Conservation (phyloP, 305 asterid species). For the Fraxinus ornus region DNA sequence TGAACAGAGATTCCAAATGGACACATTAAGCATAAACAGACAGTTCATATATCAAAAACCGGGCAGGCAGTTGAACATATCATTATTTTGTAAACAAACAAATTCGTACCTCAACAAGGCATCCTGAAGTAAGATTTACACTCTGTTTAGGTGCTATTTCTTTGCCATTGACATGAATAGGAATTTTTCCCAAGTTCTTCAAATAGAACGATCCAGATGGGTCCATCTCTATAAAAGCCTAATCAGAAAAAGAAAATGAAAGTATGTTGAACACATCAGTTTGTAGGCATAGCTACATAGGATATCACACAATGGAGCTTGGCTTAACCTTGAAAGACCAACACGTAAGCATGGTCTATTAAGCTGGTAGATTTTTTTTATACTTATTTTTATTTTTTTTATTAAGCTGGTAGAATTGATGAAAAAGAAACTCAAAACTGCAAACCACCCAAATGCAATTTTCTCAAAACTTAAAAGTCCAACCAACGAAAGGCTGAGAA, state of each 20-base stretch:
- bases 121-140: slow-evolving; percentile 48
- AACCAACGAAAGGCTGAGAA: background rate
- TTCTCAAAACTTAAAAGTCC: background rate
- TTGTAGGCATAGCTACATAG: background rate
- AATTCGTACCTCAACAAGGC: slow-evolving; percentile 64
- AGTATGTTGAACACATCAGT: background rate
- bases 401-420: background rate
- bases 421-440: background rate
- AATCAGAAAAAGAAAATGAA: slow-evolving; percentile 14
- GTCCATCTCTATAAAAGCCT: slow-evolving; percentile 72
- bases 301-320: background rate
- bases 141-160: slow-evolving; percentile 41
- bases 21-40: background rate
- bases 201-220: slow-evolving; percentile 52
- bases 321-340: slow-evolving; percentile 4
- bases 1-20: background rate
- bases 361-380: background rate
- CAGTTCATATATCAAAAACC: background rate
- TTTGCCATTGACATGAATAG: slow-evolving; percentile 58
- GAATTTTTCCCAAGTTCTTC: slow-evolving; percentile 57
- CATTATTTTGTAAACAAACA: background rate
- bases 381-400: background rate
- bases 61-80: background rate
- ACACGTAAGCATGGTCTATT: background rate
- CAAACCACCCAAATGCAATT: background rate